Base-by-base conservation (phyloP, 495 filamentous ascomycete species). In the Extremus antarcticus region DNA sequence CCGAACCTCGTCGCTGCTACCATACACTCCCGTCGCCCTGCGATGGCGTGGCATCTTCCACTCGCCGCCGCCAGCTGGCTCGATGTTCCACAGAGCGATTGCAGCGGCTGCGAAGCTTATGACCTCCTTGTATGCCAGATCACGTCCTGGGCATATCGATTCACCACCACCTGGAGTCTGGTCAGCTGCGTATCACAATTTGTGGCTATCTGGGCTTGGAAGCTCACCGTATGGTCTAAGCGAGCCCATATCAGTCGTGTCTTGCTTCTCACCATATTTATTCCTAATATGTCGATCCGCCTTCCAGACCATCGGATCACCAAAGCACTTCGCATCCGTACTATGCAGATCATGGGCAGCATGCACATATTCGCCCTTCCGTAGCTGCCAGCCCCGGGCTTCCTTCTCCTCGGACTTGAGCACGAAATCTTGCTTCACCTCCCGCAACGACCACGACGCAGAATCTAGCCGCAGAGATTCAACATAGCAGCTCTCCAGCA, bases 391-490 rank as follows among this genome's bases (percentile, higher is more conserved):
- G 9, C 69, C 43, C 25, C 58, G 54, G 0, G 58, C 70, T 49
- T 76, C 73, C 59, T 71, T 67, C 1, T 60, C 57, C 13, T 53
- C 41, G 55, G 77, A 73, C 0, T 69, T 68, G 25, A 80, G 38
- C 8, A 64, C 71, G 43, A 78, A 55, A 47, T 78, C 73, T 0
- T 72, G 61, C 11, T 69, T 67, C 24, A 77, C 61, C 43, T 72
- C 56, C 25, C 71, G 70, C 53, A 74, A 68, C 8, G 71, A 73
- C 39, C 75, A 69, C 1, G 72, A 67, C n/a, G 71, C 71, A 13
- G 74, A 68, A 55, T 79, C 73, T 9, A 83, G 61, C 9, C 78
- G 74, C 41, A 80, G 54, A 23, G 74, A 68, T 65, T 84, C 80
- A 49, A 76, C 73, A 56, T 78, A 77, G 53, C 71, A 76, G 43